Percentiles rank a stretch among this genome's conserved stretches.
These are phyloP conservation scores for Cordyceps fumosorosea DNA, from an alignment of 2,329 filamentous ascomycete genomes.

Conservation along the genomic window DNA sequence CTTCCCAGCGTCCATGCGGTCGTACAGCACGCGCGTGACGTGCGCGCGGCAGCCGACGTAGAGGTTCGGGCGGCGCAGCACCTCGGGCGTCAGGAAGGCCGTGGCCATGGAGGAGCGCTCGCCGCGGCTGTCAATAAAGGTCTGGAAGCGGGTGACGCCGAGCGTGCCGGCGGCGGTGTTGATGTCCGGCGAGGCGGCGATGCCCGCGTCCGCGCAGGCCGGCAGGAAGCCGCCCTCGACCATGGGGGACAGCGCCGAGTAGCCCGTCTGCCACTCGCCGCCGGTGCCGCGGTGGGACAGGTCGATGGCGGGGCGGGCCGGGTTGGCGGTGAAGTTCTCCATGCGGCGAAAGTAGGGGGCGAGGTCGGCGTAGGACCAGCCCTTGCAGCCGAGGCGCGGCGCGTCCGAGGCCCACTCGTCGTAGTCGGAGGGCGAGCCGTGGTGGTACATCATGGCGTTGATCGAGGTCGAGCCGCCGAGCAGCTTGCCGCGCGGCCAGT, in stretches of 20 bases:
- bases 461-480: constrained; percentile 19
- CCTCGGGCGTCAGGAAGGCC: constrained; percentile 15
- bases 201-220: constrained; percentile 14
- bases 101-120: constrained; percentile 18
- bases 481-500: constrained; percentile 20
- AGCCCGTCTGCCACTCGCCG: constrained; percentile 17
- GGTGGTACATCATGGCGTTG: constrained; percentile 22
- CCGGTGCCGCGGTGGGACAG: constrained; percentile 10
- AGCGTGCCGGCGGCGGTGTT: constrained; percentile 16
- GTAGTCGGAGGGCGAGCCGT: constrained; percentile 18
- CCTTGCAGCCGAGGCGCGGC: constrained; percentile 14
- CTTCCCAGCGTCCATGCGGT: constrained; percentile 9
- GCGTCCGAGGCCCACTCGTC: constrained; percentile 16
- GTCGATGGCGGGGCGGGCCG: constrained; percentile 15
- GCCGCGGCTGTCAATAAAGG: constrained; percentile 17
- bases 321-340: constrained; percentile 18
- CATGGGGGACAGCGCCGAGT: constrained; percentile 14
- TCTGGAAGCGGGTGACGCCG: constrained; percentile 16
- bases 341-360: constrained; percentile 17
- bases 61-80: constrained; percentile 15
- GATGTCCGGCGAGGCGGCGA: constrained; percentile 13
- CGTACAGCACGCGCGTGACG: constrained; percentile 16
- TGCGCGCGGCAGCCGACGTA: constrained; percentile 16
- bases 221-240: constrained; percentile 16
- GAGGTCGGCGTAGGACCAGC: constrained; percentile 18